Conservation (phyloP, 768 basidiomycete species). For the Lenzites betulinus region DNA sequence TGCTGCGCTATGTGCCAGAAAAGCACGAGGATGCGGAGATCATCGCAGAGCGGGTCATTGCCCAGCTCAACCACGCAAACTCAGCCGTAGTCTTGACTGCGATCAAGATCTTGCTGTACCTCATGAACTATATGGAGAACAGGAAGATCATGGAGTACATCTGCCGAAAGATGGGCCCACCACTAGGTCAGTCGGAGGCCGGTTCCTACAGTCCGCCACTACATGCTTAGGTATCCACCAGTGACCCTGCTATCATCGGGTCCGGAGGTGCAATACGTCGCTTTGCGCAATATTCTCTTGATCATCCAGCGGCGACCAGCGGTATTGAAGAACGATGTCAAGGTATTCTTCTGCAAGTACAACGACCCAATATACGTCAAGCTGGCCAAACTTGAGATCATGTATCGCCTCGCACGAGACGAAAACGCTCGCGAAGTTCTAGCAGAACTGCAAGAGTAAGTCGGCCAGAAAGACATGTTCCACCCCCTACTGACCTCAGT, state of each 20-base stretch:
- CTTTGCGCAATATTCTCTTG: slow-evolving; percentile 92
- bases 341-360: slow-evolving; percentile 99
- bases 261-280: slow-evolving; percentile 98
- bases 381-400: slow-evolving; percentile 96
- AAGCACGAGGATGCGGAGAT: slow-evolving; percentile 85
- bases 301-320: slow-evolving; percentile 94
- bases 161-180: slow-evolving; percentile 98
- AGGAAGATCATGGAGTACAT: slow-evolving; percentile 82
- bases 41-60: slow-evolving; percentile 93
- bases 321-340: slow-evolving; percentile 95
- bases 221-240: slow-evolving; percentile 34
- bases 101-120: slow-evolving; percentile 91
- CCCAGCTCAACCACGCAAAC: slow-evolving; percentile 96
- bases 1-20: slow-evolving; percentile 93
- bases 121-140: slow-evolving; percentile 99
- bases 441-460: slow-evolving; percentile 92
- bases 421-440: slow-evolving; percentile 93
- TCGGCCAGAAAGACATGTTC: background rate
- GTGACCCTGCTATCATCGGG: slow-evolving; percentile 96
- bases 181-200: slow-evolving; percentile 62
- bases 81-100: slow-evolving; percentile 99
- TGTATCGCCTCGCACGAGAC: slow-evolving; percentile 95
- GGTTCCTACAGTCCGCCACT: background rate
- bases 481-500: background rate
- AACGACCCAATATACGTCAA: slow-evolving; percentile 99